Base-by-base conservation (phyloP, 441 rosid species). In the Adansonia gregorii region DNA sequence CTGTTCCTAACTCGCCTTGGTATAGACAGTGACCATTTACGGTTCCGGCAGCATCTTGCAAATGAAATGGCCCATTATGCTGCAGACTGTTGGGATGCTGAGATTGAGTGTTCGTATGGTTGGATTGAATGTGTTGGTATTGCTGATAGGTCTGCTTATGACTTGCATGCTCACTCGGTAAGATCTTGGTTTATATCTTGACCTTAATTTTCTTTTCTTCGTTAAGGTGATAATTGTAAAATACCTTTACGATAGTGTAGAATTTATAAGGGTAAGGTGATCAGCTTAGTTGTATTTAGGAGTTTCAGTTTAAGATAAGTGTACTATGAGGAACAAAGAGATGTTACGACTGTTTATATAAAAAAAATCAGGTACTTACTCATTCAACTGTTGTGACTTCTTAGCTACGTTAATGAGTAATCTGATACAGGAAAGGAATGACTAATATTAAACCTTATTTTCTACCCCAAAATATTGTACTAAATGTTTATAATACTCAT, bases 41-140 rank as follows among this genome's bases (percentile, higher is more conserved):
- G 94, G 51, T 92, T 92, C 83, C 75, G 94, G 55, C 93, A 92
- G 76, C 93, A 90, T 80, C 92, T 92, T 78, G 89, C 96, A 41
- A 91, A 91, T 76, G 95, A 91, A 84, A 91, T 91, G 94, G 95
- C 95, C n/a, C 95, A 90, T 79, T 91, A 91, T 78, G 95, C 95
- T 22, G 91, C 93, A 17, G 96, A 90, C 72, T 92, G 96, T 81
- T 92, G 94, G 94, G 96, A 92, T 87, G 96, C 96, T 73, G 94
- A 92, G 88, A 90, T 90, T 45, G 96, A 92, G 76, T 81, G 88
- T 78, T 88, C 93, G 1, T 90, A 92, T 79, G 96, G 96, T 70
- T 90, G 97, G 97, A 86, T 92, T 55, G 94, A 90, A 80, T 92
- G 97, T 78, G 97, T 92, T 63, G 94, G 97, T 64, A 90, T 90